Evolutionary conservation across 78 protist species (phyloP), one percentile per base, ranked within the genome.

Genomic region (Dictyostelium capitatum): DNA sequence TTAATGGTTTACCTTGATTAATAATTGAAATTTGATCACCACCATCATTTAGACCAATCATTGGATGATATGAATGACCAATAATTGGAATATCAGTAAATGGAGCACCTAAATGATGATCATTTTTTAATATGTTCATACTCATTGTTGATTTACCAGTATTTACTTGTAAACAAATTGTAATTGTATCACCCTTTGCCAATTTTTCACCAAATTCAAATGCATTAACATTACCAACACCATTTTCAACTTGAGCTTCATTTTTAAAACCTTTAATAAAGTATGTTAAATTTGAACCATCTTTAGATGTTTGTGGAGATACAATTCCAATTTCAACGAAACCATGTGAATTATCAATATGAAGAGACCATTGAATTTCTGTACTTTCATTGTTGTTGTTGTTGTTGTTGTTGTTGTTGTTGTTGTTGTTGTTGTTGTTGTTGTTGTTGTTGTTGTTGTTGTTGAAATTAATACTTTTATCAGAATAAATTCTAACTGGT

Each of bases 21-120:
- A 37, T 3, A 37, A 83, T 53, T 28, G 81, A 32, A 17, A 84
- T 59, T 56, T 79, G 72, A 62, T 84, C 92, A 59, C 64, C 92
- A 51, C 50, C 15, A 74, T 74, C 92, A 59, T 74, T 72, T 14
- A 74, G n/a, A 47, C 83, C 92, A 75, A 75, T 80, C 83, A 87
- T 77, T 77, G 93, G 93, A 53, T 72, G 72, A 62, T 75, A 87
- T 12, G 17, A 4, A 28, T 15, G 25, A 25, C 28, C 10, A 17
- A 14, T 8, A 8, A n/a, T 79, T 6, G 80, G 25, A 62, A 77
- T 77, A 6, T 65, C 70, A 20, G 19, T 51, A 30, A 87, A 87
- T 19, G 83, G 64, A 15, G 41, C 48, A 20, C 74, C 84, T 5
- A 77, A 7, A 6, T 1, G 15, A 10, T 43, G 56, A 12, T 64